Evolutionary conservation across 768 basidiomycete species (phyloP).

Genomic region (Pisolithus sp.): DNA sequence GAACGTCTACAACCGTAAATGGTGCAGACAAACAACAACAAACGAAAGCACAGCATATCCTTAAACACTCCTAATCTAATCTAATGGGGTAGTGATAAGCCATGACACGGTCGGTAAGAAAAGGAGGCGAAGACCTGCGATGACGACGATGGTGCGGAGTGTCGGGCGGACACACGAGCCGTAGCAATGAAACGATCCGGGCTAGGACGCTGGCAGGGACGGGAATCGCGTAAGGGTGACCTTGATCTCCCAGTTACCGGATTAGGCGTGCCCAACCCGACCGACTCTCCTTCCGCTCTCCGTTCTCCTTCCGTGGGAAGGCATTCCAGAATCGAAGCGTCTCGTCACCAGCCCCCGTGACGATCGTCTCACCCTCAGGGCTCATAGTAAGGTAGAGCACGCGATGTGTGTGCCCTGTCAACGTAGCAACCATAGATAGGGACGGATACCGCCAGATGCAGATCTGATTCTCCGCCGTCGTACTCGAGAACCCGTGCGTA

Average conservation of each 20-base stretch:
- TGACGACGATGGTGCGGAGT: too few species aligned
- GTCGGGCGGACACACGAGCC: too few species aligned
- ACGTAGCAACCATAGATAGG: constrained; percentile 87
- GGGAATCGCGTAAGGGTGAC: background rate
- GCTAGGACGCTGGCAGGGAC: background rate
- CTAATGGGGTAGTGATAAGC: background rate
- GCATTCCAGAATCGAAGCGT: constrained; percentile 97
- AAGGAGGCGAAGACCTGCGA: background rate
- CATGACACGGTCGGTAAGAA: background rate
- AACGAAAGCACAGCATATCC: too few species aligned
- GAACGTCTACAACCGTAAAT: too few species aligned
- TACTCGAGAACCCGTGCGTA: constrained; percentile 94
- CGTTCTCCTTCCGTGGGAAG: constrained; percentile 68
- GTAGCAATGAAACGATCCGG: background rate
- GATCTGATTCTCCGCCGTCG: constrained; percentile 92
- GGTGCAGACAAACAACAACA: too few species aligned
- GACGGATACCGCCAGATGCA: constrained; percentile 94
- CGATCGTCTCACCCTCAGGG: constrained; percentile 96
- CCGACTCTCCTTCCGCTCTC: constrained; percentile 31
- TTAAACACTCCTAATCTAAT: too few species aligned
- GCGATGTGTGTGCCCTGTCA: constrained; percentile 91
- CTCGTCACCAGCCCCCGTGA: constrained; percentile 97
- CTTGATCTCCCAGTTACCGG: constrained; percentile 26
- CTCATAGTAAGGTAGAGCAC: constrained; percentile 97
- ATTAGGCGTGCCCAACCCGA: constrained; percentile 49